Percentiles rank a stretch among this genome's conserved stretches.
These are phyloP conservation scores for Fagopyrum esculentum DNA, from an alignment of 148 eudicot species.

Conservation along the genomic window DNA sequence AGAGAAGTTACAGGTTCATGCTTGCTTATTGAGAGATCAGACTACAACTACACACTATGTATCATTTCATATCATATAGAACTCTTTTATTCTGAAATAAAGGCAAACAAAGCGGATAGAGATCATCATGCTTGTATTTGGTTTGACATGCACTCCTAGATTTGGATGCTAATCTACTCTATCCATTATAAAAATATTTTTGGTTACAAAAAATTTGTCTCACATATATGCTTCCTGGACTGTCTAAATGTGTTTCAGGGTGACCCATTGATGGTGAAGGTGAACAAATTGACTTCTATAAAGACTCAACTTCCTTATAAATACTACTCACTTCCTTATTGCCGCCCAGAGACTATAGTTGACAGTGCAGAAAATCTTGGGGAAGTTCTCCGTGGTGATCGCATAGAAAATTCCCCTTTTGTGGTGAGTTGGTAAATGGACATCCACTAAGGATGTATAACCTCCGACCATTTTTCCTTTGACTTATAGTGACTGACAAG, in stretches of 20 bases:
- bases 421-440: slow-evolving; percentile 28
- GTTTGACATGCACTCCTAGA: neutral
- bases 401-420: slow-evolving; percentile 56
- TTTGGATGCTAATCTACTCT: neutral
- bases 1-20: neutral
- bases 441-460: neutral
- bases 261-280: slow-evolving; percentile 43
- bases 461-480: neutral
- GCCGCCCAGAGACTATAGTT: slow-evolving; percentile 42
- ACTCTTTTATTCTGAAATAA: neutral
- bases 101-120: neutral
- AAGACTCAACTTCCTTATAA: slow-evolving; percentile 64
- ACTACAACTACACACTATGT: no score
- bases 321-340: slow-evolving; percentile 46
- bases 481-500: neutral
- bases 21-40: neutral
- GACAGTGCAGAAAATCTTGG: slow-evolving; percentile 66
- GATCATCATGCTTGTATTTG: neutral
- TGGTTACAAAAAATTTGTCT: neutral
- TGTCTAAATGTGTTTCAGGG: slow-evolving; percentile 27
- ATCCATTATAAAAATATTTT: neutral
- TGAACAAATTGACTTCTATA: slow-evolving; percentile 52
- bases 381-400: slow-evolving; percentile 64
- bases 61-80: no score
- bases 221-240: neutral